Evolutionary conservation across 1,284 basidiomycete species (phyloP).

Genomic region (Boletus sp.): DNA sequence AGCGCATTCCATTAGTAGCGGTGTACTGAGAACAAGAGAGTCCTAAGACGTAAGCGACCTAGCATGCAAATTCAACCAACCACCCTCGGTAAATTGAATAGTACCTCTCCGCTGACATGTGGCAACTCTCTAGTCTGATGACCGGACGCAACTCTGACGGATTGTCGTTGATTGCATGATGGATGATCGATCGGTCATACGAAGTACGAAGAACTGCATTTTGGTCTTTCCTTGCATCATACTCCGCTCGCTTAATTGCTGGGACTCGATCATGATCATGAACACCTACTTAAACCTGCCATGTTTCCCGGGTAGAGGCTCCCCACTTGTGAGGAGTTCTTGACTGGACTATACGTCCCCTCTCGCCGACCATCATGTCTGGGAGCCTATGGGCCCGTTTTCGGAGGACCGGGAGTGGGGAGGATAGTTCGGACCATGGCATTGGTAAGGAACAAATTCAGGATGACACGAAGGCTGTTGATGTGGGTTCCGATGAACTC

Average conservation of each 20-base stretch:
- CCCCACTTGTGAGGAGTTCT: not conserved
- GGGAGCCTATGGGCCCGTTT: conserved; percentile 1
- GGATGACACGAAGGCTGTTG: not conserved
- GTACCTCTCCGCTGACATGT: too few species aligned
- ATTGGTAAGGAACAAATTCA: not conserved
- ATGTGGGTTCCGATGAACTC: conserved; percentile 23
- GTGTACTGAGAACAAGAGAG: too few species aligned
- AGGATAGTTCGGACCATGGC: not conserved
- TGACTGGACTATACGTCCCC: not conserved
- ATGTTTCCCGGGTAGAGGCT: not conserved
- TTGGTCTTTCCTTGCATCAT: not conserved
- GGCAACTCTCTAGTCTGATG: too few species aligned
- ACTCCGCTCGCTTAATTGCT: too few species aligned
- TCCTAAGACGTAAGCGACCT: too few species aligned
- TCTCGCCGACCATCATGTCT: conserved; percentile 6
- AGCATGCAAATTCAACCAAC: too few species aligned
- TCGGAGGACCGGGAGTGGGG: conserved; percentile 4
- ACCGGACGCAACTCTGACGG: too few species aligned
- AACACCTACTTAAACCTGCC: not conserved
- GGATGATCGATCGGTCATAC: not conserved
- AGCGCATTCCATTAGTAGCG: too few species aligned
- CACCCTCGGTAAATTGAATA: too few species aligned
- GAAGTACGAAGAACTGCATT: not conserved
- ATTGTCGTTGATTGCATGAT: too few species aligned
- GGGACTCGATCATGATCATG: too few species aligned